A percentile compares a stretch with the other conserved stretches of the same genome.
These are phyloP conservation scores for Solioccasus polychromus DNA, from an alignment of 768 basidiomycete genomes.

Conservation along the genomic window DNA sequence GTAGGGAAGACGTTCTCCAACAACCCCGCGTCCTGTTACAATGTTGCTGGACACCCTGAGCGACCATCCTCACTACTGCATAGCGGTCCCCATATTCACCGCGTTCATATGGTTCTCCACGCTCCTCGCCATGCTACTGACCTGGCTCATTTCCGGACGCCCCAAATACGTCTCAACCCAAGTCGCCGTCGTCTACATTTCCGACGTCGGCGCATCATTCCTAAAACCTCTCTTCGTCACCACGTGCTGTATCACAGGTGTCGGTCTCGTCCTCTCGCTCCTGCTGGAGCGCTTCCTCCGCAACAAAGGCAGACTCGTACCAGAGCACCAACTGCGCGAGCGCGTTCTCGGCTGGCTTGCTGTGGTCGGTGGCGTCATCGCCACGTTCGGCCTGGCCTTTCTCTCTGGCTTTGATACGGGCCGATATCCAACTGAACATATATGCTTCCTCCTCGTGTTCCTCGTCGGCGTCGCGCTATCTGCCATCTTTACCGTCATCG, in stretches of 20 bases:
- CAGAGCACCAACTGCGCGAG: conserved; percentile 58
- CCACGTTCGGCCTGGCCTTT: conserved; percentile 62
- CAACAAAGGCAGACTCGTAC: conserved; percentile 64
- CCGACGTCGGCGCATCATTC: conserved; percentile 69
- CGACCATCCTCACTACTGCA: conserved; percentile 53
- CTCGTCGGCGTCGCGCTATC: conserved; percentile 69
- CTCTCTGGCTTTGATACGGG: conserved; percentile 72
- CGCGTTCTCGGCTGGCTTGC: conserved; percentile 53
- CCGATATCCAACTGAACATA: conserved; percentile 48
- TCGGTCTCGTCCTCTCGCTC: conserved; percentile 59
- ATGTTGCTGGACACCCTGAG: conserved; percentile 20
- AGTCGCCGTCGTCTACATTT: conserved; percentile 67
- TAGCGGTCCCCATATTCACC: conserved; percentile 59
- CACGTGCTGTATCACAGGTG: conserved; percentile 60
- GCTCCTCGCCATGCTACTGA: conserved; percentile 66
- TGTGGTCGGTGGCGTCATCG: conserved; percentile 57
- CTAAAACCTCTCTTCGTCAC: conserved; percentile 75
- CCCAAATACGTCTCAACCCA: conserved; percentile 49
- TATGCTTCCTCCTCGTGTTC: conserved; percentile 66
- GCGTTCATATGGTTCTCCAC: conserved; percentile 71
- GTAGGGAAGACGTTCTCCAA: background rate
- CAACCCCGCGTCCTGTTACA: background rate
- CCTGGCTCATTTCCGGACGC: conserved; percentile 65
- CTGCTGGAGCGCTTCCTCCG: conserved; percentile 60
- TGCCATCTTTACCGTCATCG: conserved; percentile 70